Base-by-base conservation (phyloP, 106 monocot genomes). In the Vanilla planifolia region DNA sequence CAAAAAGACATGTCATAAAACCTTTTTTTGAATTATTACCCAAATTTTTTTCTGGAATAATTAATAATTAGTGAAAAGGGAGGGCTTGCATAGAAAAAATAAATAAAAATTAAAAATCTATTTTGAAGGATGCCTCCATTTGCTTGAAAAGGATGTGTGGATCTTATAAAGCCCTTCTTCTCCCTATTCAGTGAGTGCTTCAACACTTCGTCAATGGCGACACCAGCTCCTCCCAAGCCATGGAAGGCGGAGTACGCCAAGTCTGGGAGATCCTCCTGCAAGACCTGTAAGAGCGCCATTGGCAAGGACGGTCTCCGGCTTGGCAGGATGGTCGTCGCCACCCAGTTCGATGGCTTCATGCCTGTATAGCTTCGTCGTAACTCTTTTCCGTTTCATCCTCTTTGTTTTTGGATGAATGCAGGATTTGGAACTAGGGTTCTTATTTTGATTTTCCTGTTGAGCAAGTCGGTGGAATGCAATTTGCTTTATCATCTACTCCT, bases 171-270 rank as follows among this genome's bases (percentile, higher is more conserved):
- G 17, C 42, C 59, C 34, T 51, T 34, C 42, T 14, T 28, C 14
- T 8, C 25, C 19, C 55, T 27, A n/a, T 21, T 16, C 33, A 7
- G 28, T 1, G 5, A 48, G 40, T 33, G 26, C 26, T 14, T 36
- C 21, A 8, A 34, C 32, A 24, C 13, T 6, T 22, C 40, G 17
- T 24, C 67, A 24, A 63, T 70, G 70, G 60, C 62, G 34, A 75
- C 63, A 71, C 63, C 78, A 70, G 73, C 33, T 8, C 83, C 90
- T 39, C 76, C 77, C 45, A 86, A 86, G 74, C 84, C 90, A 5
- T 95, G 95, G 95, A 95, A 86, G 68, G 89, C 83, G 53, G 95
- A 95, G 74, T 95, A 95, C 78, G 95, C 95, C 43, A 95, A 95
- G 73, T 95, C 95, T 8, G 75, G 83, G 43, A 43, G 90, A 61